Evolutionary conservation across 169 alveolate species (phyloP), one percentile per base, ranked within the genome.

Genomic region (Babesia microti): DNA sequence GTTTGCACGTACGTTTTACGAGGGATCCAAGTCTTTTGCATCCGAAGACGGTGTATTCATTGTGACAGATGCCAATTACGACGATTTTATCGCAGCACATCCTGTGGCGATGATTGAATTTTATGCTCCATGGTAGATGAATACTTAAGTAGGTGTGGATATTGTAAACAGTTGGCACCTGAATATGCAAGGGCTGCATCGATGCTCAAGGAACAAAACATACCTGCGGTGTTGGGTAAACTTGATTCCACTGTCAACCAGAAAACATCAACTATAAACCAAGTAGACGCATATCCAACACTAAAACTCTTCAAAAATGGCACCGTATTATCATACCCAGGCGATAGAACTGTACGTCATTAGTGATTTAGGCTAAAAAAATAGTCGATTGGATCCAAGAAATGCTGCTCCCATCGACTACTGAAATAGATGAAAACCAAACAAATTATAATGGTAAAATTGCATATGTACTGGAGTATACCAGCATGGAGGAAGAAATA

Each of bases 81-180:
- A 83, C 35, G 69, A 61, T 15, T 87, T 72, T 30, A 45, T 87
- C 14, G 27, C 33, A 17, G 63, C 61, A 36, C 45, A 74, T 47
- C 81, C 68, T n/a, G 43, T 59, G 55, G 65, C 87, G 26, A 65
- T 83, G 58, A 91, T 86, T 15, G 84, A 86, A 63, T 89, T 89
- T 70, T 89, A 85, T 54, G 94, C 96, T 21, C 92, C 92, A 9
- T 89, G 93, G 93, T 55, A 21, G 4, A 56, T 46, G 0, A 6
- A 1, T 0, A 9, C 12, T n/a, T 18, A 6, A 7, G 2, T 30
- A 76, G 85, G 85, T 69, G 85, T 57, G 84, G 85, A 44, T 94
- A 88, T 66, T 91, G 97, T 67, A 87, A 91, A 76, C 58, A 78
- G 27, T 66, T 91, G 33, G 93, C 93, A 36, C 96, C 97, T 17